Evolutionary conservation across 352 stramenopile species (phyloP), one percentile per base, ranked within the genome.

Genomic region (Globisporangium uncinulatum): DNA sequence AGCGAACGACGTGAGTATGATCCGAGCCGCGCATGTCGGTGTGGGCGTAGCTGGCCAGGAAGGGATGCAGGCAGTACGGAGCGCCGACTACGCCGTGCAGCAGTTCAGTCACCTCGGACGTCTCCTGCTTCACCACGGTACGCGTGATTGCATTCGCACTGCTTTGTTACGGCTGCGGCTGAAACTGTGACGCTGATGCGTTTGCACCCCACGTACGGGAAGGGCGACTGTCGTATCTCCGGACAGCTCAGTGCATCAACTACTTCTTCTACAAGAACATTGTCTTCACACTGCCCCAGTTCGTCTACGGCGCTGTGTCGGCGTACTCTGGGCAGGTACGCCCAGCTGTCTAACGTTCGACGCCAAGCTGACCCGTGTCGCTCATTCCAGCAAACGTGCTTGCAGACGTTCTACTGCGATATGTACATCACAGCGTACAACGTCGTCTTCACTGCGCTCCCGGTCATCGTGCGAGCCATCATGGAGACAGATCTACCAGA

Each of bases 251-350:
- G 59, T 92, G 97, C 50, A 96, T 99, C 69, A 87, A 98, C 43
- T 99, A 98, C 61, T 98, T 98, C 55, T 99, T 99, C 70, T 99
- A 99, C 89, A 99, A 99, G 76, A 99, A 99, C 73, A 89, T 98
- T 51, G 79, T 95, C 4, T 92, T 97, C 54, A 95, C 89, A 8
- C 53, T 97, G 7, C 76, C 79, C 4, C 84, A 97, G 58, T 97
- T 97, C 62, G 83, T 94, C 49, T 97, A 84, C 61, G 76, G 86
- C 36, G 65, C 93, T 15, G 70, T 80, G 54, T 97, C 88, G 11
- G 79, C 86, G 14, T 98, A 97, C 59, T 98, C 73, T 43, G 83
- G 68, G 14, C 80, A 87, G 76, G 79, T 92, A 67, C 2, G 60
- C 43, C n/a, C 6, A 4, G 2, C 10, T 21, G 19, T 20, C 24